Percentiles rank a stretch among this genome's conserved stretches.
These are phyloP conservation scores for Fraxinus anomala DNA, from an alignment of 257 asterid species.

Conservation along the genomic window DNA sequence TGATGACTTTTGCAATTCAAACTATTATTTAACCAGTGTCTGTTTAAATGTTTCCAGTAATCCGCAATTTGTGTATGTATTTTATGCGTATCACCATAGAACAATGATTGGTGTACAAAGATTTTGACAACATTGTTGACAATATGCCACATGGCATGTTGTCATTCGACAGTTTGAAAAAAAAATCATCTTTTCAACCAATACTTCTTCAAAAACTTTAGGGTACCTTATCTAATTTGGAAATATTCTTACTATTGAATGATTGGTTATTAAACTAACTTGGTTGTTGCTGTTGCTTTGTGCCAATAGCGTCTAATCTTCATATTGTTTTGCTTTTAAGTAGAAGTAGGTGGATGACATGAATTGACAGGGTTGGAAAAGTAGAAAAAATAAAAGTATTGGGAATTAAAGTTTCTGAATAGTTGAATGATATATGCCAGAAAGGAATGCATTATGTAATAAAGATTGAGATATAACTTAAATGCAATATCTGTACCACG, in stretches of 20 bases:
- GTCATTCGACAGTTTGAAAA: too few species aligned
- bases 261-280: slow-evolving; percentile 15
- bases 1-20: slow-evolving; percentile 27
- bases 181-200: too few species aligned
- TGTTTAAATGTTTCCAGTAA: slow-evolving; percentile 23
- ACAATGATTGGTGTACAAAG: too few species aligned
- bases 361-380: slow-evolving; percentile 15
- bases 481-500: neutral
- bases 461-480: neutral
- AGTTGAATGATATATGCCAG: neutral
- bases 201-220: too few species aligned
- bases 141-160: too few species aligned
- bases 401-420: neutral
- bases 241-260: neutral
- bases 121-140: too few species aligned
- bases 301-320: neutral
- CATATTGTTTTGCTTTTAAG: slow-evolving; percentile 15
- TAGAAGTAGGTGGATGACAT: neutral
- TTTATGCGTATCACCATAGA: neutral
- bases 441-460: neutral
- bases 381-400: neutral
- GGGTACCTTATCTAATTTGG: slow-evolving; percentile 5
- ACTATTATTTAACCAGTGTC: slow-evolving; percentile 13
- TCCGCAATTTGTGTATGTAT: slow-evolving; percentile 24
- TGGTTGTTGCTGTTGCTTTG: slow-evolving; percentile 12